Evolutionary conservation across 1,139 yeast species (phyloP), one percentile per base, ranked within the genome.

Genomic region (Keqinozyma sinolaborantium): DNA sequence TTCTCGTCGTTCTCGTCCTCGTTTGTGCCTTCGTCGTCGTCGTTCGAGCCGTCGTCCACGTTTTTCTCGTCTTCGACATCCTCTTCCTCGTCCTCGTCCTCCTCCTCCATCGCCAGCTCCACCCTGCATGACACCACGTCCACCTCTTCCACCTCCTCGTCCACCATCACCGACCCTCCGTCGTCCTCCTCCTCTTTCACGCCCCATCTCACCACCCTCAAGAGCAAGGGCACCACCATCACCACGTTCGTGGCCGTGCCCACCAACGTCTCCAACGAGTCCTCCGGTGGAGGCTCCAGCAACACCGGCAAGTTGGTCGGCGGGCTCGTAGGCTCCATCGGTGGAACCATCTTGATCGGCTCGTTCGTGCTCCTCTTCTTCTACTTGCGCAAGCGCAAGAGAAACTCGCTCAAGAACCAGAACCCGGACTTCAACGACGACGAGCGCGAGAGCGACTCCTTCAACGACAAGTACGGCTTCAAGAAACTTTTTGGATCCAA

Each of bases 301-400:
- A 50, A 47, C 18, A 67, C 63, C 41, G 54, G 66, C 24, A 66
- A 60, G 42, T 51, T 69, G 34, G 67, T 69, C 29, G 75, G 75
- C 5, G 74, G 75, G 0, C 47, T 69, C 14, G 74, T 69, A 6
- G 75, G 75, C 2, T 67, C 73, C 4, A 64, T 69, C 24, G 75
- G 74, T 10, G 75, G 75, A 3, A 56, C 68, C 13, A 60, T 69
- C 25, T 56, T 65, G 7, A 60, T 69, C 32, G 72, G 70, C 1
- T 54, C 53, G 4, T 42, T 65, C 11, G 70, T 64, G 16, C 56
- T 64, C 11, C 40, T 66, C 13, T 63, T 67, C 41, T 44, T 68
- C 23, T 58, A 61, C 36, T 47, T 67, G 39, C 65, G 56, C 36
- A 59, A 52, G 34, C 47, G 69, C 24, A 56, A 50, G 38, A 48